phyloP scores from a whole-genome alignment of 768 basidiomycete genomes.

The Fibroporia radiculosa region DNA sequence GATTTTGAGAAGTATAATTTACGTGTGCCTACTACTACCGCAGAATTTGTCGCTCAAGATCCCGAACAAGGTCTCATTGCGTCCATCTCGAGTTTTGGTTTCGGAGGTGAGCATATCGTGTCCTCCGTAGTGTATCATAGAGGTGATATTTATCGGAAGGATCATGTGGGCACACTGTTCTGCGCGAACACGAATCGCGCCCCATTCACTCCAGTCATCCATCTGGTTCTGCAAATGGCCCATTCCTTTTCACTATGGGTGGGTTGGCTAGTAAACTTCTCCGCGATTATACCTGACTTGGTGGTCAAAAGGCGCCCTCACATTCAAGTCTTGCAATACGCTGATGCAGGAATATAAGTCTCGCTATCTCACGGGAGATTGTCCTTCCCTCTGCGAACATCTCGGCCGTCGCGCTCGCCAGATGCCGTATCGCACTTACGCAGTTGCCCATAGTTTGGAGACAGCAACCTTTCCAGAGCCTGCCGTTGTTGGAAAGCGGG shows the following conservation, averaged over 20 bases:
- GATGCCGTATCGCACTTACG: conserved; percentile 1
- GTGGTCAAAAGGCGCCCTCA: conserved; percentile 2
- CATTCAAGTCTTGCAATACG: conserved; percentile 1
- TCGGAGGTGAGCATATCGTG: conserved; percentile 10
- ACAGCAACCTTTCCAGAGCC: conserved; percentile 4
- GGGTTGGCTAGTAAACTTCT: too few species aligned
- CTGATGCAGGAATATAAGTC: not conserved
- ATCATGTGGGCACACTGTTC: conserved; percentile 4
- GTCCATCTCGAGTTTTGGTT: conserved; percentile 11
- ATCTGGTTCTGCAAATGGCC: not conserved
- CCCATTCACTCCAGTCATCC: not conserved
- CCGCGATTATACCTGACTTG: not conserved
- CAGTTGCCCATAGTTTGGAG: not conserved
- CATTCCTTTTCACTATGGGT: not conserved
- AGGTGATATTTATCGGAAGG: not conserved
- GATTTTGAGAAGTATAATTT: conserved; percentile 12
- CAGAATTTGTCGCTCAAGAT: conserved; percentile 6
- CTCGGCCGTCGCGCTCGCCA: too few species aligned
- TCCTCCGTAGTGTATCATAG: conserved; percentile 1
- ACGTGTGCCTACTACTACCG: conserved; percentile 9
- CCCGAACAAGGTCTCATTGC: conserved; percentile 6
- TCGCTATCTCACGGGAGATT: not conserved
- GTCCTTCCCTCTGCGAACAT: conserved; percentile 2
- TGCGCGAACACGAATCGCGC: conserved; percentile 4
- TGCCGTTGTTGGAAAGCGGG: not conserved